These are phyloP conservation scores for Saussurea involucrata DNA, from an alignment of 129 eudicot genomes.

Conservation along the genomic window DNA sequence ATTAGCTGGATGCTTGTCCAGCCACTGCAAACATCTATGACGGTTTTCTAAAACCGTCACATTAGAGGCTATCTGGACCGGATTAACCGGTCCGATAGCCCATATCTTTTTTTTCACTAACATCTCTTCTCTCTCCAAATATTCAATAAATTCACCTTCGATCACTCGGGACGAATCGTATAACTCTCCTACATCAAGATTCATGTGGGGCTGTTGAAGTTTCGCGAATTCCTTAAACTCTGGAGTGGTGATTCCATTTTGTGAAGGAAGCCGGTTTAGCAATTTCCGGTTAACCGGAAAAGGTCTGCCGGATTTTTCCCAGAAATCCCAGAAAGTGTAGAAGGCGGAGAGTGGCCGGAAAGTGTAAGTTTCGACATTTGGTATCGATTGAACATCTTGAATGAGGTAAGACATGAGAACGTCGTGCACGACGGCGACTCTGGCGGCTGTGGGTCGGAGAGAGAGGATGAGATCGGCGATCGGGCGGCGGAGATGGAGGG, in stretches of 20 bases:
- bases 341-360: slow-evolving; percentile 36
- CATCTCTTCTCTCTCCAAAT: slow-evolving; percentile 13
- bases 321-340: slow-evolving; percentile 15
- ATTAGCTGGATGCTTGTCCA: slow-evolving; percentile 30
- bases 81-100: slow-evolving; percentile 40
- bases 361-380: slow-evolving; percentile 38
- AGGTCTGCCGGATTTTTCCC: slow-evolving; percentile 15
- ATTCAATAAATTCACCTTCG: slow-evolving; percentile 41
- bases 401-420: slow-evolving; percentile 28
- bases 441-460: background rate
- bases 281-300: background rate
- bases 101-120: slow-evolving; percentile 21
- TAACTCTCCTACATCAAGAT: slow-evolving; percentile 27
- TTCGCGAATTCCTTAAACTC: slow-evolving; percentile 19
- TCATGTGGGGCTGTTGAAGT: background rate
- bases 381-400: slow-evolving; percentile 22
- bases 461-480: slow-evolving; percentile 1
- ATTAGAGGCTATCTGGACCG: background rate
- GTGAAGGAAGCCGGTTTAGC: slow-evolving; percentile 10
- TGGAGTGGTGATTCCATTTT: background rate
- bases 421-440: slow-evolving; percentile 37
- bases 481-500: slow-evolving; percentile 26
- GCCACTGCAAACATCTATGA: slow-evolving; percentile 32
- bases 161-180: slow-evolving; percentile 30
- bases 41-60: background rate